Evolutionary conservation across 805 yeast species (phyloP).

Genomic region (Spathaspora sp.): DNA sequence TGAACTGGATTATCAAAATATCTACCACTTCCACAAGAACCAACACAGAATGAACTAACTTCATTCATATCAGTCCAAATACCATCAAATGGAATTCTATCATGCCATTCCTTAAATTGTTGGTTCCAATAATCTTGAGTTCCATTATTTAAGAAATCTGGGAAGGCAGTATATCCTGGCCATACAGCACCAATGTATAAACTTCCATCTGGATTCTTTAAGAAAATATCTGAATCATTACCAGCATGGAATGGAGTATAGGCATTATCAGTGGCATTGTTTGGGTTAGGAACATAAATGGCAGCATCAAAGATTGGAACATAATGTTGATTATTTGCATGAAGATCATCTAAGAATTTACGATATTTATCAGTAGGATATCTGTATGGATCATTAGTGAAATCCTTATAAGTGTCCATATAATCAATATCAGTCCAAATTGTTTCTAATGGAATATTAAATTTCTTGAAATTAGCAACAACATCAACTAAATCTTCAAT

Average conservation of each 20-base stretch:
- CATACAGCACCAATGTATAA: conserved; percentile 26
- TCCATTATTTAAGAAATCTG: conserved; percentile 20
- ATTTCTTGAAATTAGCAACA: conserved; percentile 14
- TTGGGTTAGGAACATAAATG: conserved; percentile 20
- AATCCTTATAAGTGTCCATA: conserved; percentile 22
- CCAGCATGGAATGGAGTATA: conserved; percentile 16
- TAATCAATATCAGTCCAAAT: conserved; percentile 24
- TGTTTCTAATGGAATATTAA: conserved; percentile 19
- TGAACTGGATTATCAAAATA: conserved; percentile 15
- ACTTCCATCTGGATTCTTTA: conserved; percentile 23
- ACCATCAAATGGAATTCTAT: conserved; percentile 16
- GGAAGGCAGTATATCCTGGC: conserved; percentile 28
- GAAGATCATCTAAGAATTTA: conserved; percentile 14
- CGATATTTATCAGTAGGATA: conserved; percentile 15
- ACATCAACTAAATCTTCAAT: conserved; percentile 15
- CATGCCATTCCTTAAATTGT: conserved; percentile 16
- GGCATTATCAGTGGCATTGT: conserved; percentile 15
- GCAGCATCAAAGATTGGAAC: conserved; percentile 25
- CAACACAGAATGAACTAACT: conserved; percentile 27
- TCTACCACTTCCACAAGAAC: conserved; percentile 22
- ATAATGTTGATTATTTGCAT: conserved; percentile 18
- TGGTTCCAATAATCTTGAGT: conserved; percentile 20
- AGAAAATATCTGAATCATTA: conserved; percentile 14
- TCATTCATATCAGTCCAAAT: conserved; percentile 25
- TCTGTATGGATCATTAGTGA: conserved; percentile 20